Evolutionary conservation across 2,329 filamentous ascomycete genomes (phyloP).

Genomic region (Diaporthe sp.): DNA sequence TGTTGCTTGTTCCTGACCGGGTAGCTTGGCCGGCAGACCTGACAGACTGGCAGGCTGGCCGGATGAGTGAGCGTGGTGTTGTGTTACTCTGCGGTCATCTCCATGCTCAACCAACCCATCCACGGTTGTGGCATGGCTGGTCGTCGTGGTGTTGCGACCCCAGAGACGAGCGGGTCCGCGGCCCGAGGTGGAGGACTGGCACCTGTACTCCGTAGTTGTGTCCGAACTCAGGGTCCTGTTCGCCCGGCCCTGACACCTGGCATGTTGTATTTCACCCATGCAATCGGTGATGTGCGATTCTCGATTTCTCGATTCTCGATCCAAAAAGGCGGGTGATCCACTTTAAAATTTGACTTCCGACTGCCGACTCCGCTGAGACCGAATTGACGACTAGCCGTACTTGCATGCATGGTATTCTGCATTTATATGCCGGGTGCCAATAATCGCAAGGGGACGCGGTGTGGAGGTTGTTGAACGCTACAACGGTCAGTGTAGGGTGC

Average conservation of each 20-base stretch:
- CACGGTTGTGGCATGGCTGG: conserved; percentile 7
- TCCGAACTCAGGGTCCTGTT: conserved; percentile 12
- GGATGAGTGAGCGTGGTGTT: background rate
- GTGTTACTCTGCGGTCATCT: background rate
- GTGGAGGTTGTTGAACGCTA: background rate
- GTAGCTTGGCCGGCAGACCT: background rate
- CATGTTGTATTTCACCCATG: conserved; percentile 1
- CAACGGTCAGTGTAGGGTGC: too few species aligned
- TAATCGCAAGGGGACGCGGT: background rate
- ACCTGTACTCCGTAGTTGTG: background rate
- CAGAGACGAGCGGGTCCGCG: conserved; percentile 14
- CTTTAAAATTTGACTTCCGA: background rate
- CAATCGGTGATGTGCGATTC: conserved; percentile 11
- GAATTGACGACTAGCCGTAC: background rate
- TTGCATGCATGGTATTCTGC: background rate
- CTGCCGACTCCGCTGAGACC: conserved; percentile 5
- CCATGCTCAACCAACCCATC: background rate
- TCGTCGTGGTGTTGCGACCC: conserved; percentile 12
- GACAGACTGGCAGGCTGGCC: background rate
- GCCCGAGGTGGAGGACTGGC: conserved; percentile 11
- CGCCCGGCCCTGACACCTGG: background rate
- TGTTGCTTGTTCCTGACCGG: conserved; percentile 10
- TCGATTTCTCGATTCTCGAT: conserved; percentile 7
- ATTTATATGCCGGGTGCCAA: background rate
- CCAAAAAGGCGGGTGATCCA: background rate